Percentiles rank a stretch among this genome's conserved stretches.
These are phyloP conservation scores for Phycomyces blakesleeanus DNA, from an alignment of 192 early-diverging fungal genomes.

Conservation along the genomic window DNA sequence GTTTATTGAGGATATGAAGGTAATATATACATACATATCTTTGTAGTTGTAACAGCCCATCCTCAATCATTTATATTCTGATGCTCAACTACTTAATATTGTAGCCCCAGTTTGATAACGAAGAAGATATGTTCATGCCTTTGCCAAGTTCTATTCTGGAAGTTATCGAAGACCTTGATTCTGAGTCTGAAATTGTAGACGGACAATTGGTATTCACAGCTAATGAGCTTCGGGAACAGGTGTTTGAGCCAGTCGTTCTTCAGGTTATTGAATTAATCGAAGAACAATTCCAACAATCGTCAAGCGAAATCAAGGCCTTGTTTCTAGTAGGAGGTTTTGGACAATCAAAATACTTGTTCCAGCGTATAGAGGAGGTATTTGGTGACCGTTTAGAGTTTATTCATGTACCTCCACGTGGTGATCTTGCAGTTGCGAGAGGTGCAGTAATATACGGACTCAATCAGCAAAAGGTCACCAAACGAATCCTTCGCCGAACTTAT, in stretches of 20 bases:
- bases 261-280: constrained; percentile 43
- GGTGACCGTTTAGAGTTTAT: constrained; percentile 33
- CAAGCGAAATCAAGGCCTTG: constrained; percentile 38
- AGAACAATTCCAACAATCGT: constrained; percentile 39
- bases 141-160: constrained; percentile 39
- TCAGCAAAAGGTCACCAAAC: constrained; percentile 34
- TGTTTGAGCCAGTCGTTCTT: constrained; percentile 46
- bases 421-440: constrained; percentile 45
- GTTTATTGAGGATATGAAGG: constrained; percentile 49
- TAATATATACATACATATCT: constrained; percentile 4
- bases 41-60: no score
- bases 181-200: constrained; percentile 37
- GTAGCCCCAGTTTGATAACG: constrained; percentile 46
- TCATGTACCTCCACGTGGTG: constrained; percentile 38
- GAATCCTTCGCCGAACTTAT: constrained; percentile 39
- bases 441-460: constrained; percentile 43
- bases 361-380: constrained; percentile 35
- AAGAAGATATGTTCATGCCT: constrained; percentile 40
- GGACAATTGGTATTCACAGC: constrained; percentile 39
- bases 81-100: no score
- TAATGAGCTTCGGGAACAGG: constrained; percentile 38
- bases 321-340: constrained; percentile 55
- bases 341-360: constrained; percentile 40
- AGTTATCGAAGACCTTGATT: constrained; percentile 33
- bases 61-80: no score